Evolutionary conservation across 2,329 filamentous ascomycete species (phyloP), one percentile per base, ranked within the genome.

Genomic region (Aspergillus melleus): DNA sequence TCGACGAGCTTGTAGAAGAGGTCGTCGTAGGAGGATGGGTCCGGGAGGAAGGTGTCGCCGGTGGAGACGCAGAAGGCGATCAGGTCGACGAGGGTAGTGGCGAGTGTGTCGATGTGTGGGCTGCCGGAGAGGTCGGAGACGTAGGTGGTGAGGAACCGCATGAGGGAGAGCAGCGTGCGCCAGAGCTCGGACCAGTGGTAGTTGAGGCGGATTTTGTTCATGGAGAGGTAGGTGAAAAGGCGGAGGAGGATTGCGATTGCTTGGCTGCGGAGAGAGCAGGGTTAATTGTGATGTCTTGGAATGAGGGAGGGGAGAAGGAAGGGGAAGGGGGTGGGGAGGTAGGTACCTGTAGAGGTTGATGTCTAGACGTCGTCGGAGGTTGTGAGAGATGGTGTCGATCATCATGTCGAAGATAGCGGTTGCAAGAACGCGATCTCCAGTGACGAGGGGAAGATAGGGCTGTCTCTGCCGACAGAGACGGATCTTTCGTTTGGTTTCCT

Each of bases 1-100:
- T 99, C 95, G 26, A 98, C 92, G 2, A 98, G 85, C 78, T 99
- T 99, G 85, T 99, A 99, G 79, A 99, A 98, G 0, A 99, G 83
- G 71, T 99, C 95, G 69, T 99, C 95, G 75, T 98, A 98, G 1
- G 91, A 88, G 19, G 90, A 86, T 0, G 92, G 88, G 30, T 90
- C 91, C 0, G 94, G 95, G 8, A 99, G 83, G 76, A 99, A 98
- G 2, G 90, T 88, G 74, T 98, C 95, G 6, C 95, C 95, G 2
- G 88, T 86, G 1, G 91, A 95, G 8, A 99, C 82, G 2, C 91
- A 90, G 44, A 97, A 84, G 1, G 91, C 91, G 44, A 97, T 82
- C 6, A 97, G 80, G 70, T 95, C 92, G 54, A 95, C 88, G 1
- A 96, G 84, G 36, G 88, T 84, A 67, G 90, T 88, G 16, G 96